Conservation (phyloP, 352 stramenopile species). For the Phytophthora pinifolia region DNA sequence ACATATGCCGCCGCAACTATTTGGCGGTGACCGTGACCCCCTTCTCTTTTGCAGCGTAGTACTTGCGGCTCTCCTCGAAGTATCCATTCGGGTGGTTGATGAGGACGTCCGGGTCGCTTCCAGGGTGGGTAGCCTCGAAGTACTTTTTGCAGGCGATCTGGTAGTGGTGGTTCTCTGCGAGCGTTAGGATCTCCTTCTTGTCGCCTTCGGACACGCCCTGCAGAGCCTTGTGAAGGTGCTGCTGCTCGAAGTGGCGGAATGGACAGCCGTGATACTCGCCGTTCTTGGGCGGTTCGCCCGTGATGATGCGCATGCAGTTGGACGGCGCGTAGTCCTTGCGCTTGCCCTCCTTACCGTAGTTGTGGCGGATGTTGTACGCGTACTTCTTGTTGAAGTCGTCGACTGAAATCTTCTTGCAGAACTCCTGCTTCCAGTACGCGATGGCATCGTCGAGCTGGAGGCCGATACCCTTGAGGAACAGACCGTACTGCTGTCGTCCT, state of each 20-base stretch:
- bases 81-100: conserved; percentile 99
- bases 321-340: conserved; percentile 96
- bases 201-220: conserved; percentile 77
- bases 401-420: conserved; percentile 94
- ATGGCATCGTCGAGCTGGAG: conserved; percentile 96
- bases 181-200: conserved; percentile 92
- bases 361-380: conserved; percentile 98
- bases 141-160: conserved; percentile 98
- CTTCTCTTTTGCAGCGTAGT: conserved; percentile 87
- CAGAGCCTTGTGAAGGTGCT: conserved; percentile 91
- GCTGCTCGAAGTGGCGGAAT: conserved; percentile 95
- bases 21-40: conserved; percentile 49
- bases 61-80: conserved; percentile 96
- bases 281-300: conserved; percentile 89
- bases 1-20: conserved; percentile 19
- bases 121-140: conserved; percentile 95
- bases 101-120: conserved; percentile 86
- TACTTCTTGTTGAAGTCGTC: conserved; percentile 99
- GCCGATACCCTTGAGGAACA: conserved; percentile 98
- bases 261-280: conserved; percentile 98
- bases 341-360: conserved; percentile 99
- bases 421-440: conserved; percentile 94
- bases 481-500: conserved; percentile 96
- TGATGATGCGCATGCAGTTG: conserved; percentile 98
- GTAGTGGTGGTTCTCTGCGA: conserved; percentile 94